Evolutionary conservation across 768 basidiomycete species (phyloP), one percentile per base, ranked within the genome.

Genomic region (Suillus americanus): DNA sequence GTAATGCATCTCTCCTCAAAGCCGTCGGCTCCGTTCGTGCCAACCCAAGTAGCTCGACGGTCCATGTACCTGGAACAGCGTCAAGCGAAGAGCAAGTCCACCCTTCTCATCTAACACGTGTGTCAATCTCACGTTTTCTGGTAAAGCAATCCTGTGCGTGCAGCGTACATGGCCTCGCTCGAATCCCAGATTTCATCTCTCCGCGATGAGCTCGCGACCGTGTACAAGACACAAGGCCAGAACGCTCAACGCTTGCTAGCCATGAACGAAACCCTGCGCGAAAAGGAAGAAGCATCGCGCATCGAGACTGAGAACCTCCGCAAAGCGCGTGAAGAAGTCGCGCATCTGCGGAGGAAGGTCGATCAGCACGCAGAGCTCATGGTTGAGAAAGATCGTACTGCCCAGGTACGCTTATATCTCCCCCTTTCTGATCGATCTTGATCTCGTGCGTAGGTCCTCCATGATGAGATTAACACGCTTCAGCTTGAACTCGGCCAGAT

Each of bases 151-250:
- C 89, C 94, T 30, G 90, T 96, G 48, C 88, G 90, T 50, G 86
- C 90, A 43, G 95, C 95, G 18, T 94, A 97, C 76, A 88, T 96
- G 76, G 81, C 89, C 1, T 97, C 97, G 23, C 87, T 99, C 56
- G 96, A 99, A 76, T 89, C 91, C 5, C 95, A 98, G 73, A 92
- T 99, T 75, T 94, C 94, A 2, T 89, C 92, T 13, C 81, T 97
- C 57, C 89, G 96, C 40, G 91, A 93, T 69, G 97, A 99, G 75
- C 84, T 98, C 59, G 94, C 96, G 3, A 93, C 91, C 10, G 88
- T 97, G 1, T 99, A 99, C 82, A 96, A 97, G 77, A 93, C 94
- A 0, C 96, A 99, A 67, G 92, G 94, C 5, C 94, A 97, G 78
- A 97, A 97, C 75, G 92, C 95, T 1, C 96, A 97, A 74, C 86